Base-by-base conservation (phyloP, 2,329 filamentous ascomycete species). In the Coniosporium tulheliwenetii region DNA sequence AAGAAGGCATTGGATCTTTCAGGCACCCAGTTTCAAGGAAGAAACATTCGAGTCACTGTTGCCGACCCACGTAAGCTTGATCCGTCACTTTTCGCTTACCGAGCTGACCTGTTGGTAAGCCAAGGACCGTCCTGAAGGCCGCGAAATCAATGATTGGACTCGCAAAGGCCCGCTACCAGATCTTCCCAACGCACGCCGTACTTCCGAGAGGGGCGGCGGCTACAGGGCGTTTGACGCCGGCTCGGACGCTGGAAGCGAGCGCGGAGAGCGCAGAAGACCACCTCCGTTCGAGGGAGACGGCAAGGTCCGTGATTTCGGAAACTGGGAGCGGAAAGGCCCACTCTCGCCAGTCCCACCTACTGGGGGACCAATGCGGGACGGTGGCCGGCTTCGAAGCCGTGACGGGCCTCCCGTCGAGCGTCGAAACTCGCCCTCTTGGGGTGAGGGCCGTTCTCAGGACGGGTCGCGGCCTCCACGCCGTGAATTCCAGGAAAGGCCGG, bases 261-360 rank as follows among this genome's bases (percentile, higher is more conserved):
- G 83, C 44, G 76, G 77, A 47, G 66, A 63, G 37, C 68, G 75
- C 45, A 68, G 77, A 50, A 79, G 82, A 49, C 81, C 82, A 49
- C 75, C 75, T 39, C 75, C 76, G 47, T 69, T 71, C 45, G 75
- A 81, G 46, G 67, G 69, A 40, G 85, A 89, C 58, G 81, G 81
- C 49, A 87, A 84, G 59, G 64, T 77, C 42, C 79, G 85, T 43
- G 84, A 93, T 58, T 81, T 91, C 49, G 73, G 76, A 50, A 93
- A 85, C 62, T 98, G 91, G 91, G 89, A 95, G 64, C 83, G 91
- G 52, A 91, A 84, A 57, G 91, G 91, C 10, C 91, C 91, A 32
- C 70, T 96, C 42, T 84, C 89, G 35, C 85, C 89, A 15, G 62
- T 69, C 65, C 50, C 52, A 14, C 50, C 55, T 40, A 60, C 13